Percentiles rank a stretch among this genome's conserved stretches.
phyloP scores from a whole-genome alignment of 2,329 filamentous ascomycete species.

The Sporothrix humicola region DNA sequence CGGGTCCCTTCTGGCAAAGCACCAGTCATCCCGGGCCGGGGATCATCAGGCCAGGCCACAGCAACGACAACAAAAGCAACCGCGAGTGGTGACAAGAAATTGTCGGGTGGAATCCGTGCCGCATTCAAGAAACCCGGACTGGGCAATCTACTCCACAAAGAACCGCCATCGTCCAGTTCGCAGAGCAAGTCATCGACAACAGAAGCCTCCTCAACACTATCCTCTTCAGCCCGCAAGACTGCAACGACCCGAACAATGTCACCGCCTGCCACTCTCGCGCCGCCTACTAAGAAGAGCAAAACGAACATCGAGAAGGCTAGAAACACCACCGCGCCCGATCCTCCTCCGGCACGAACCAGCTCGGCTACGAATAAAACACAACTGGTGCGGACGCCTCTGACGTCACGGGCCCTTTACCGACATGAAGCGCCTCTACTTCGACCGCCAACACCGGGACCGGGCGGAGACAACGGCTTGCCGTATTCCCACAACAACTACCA shows the following conservation, averaged over 20 bases:
- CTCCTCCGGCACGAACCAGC: neutral
- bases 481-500: neutral
- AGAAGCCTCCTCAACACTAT: neutral
- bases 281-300: conserved; percentile 32
- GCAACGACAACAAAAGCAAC: neutral
- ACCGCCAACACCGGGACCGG: neutral
- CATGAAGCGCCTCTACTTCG: conserved; percentile 31
- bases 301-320: neutral
- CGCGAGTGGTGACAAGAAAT: conserved; percentile 2
- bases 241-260: neutral
- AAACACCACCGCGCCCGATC: neutral
- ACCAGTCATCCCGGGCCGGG: conserved; percentile 1
- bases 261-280: neutral
- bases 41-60: neutral
- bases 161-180: neutral
- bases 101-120: conserved; percentile 50
- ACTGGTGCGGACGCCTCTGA: conserved; percentile 36
- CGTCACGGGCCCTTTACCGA: conserved; percentile 35
- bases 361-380: conserved; percentile 20
- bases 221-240: neutral
- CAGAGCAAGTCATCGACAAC: neutral
- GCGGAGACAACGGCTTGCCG: neutral
- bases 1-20: conserved; percentile 36
- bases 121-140: conserved; percentile 57
- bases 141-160: conserved; percentile 52